Evolutionary conservation across 2,329 filamentous ascomycete genomes (phyloP).

Genomic region (Fusarium foetens): DNA sequence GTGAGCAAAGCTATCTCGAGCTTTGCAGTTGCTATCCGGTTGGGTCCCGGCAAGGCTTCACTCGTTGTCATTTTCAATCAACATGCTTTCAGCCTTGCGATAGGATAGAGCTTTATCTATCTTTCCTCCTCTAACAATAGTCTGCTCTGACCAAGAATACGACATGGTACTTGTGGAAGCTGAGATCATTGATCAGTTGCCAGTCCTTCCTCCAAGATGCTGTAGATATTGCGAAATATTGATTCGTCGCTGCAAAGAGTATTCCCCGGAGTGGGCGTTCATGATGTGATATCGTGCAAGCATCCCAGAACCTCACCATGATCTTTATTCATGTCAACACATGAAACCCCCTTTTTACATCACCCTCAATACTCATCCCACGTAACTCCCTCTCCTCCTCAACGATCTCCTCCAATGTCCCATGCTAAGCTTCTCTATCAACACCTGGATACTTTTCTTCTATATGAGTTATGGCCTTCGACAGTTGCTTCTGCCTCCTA

Average conservation of each 20-base stretch:
- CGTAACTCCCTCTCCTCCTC: too few relatives aligned
- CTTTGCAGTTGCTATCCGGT: not conserved
- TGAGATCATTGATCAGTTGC: not conserved
- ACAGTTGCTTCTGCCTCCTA: not conserved
- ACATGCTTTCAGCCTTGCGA: not conserved
- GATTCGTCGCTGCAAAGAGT: not conserved
- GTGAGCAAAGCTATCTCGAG: not conserved
- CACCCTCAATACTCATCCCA: not conserved
- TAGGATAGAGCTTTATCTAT: not conserved
- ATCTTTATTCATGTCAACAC: not conserved
- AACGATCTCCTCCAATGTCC: not conserved
- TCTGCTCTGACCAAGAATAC: not conserved
- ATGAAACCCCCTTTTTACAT: not conserved
- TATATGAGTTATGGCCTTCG: not conserved
- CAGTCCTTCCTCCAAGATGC: not conserved
- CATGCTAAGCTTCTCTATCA: not conserved
- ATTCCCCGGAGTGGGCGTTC: not conserved
- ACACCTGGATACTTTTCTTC: not conserved
- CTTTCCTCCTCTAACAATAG: not conserved
- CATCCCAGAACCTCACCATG: not conserved
- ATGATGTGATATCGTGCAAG: not conserved
- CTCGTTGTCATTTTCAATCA: too few relatives aligned
- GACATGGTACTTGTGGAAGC: not conserved
- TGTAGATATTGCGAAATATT: not conserved
- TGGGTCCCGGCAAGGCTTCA: not conserved